Evolutionary conservation across 1,139 yeast species (phyloP), one percentile per base, ranked within the genome.

Genomic region (Scheffersomyces parashehatae): DNA sequence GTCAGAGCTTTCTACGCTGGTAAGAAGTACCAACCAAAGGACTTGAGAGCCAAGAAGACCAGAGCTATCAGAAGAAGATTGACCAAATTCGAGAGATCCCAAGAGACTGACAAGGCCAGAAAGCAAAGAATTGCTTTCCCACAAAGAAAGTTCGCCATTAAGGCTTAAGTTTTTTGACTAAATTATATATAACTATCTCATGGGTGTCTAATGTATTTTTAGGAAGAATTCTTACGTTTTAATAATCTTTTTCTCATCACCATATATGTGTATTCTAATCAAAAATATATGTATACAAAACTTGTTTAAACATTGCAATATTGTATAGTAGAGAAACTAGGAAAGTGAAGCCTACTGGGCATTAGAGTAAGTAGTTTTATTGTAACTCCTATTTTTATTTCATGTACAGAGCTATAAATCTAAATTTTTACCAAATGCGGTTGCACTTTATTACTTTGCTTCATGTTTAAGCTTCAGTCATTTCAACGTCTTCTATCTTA

Each of bases 51-150:
- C 68, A 93, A 93, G 91, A 88, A 93, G 87, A 93, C 99, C 79
- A 93, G 98, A 85, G 98, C 99, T 76, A 80, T 93, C 77, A 91
- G 99, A 88, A 89, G 98, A 84, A 83, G 85, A 74, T 84, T 93
- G 73, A 84, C 97, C 75, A 81, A 86, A 72, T 76, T 77, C 76
- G 97, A 93, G 81, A 84, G 88, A 71, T 69, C 82, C 63, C 78
- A 79, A 74, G 77, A 79, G 75, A 91, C 98, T 70, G 85, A 77
- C 65, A 90, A 88, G 82, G 90, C 91, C 69, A 83, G 83, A 79
- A 93, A 93, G 89, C 85, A 81, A 79, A 83, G 83, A 71, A 81
- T 83, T 68, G 96, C 97, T 78, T 89, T 86, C 95, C 97, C 99
- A 76, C 91, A 86, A 81, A 90, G 96, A 87, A 87, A 87, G 81